Evolutionary conservation across 2,329 filamentous ascomycete genomes (phyloP), one percentile per base, ranked within the genome.

Genomic region (Blastomyces percursus): DNA sequence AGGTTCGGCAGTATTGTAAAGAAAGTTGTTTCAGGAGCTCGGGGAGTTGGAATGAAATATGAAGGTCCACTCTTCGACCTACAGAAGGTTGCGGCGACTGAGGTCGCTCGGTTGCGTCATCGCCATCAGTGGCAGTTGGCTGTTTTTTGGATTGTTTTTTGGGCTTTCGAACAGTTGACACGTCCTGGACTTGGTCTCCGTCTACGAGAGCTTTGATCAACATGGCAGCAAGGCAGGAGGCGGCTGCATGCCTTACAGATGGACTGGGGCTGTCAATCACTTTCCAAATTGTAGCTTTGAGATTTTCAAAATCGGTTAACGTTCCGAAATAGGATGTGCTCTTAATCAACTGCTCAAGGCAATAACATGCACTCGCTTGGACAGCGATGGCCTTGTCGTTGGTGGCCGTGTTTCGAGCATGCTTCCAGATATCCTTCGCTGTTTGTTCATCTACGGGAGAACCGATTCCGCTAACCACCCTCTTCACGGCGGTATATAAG

Each of bases 381-480:
- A 93, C 91, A 42, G 96, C 81, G 2, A 86, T 81, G 3, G 91
- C 89, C 75, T 94, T 97, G 74, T 99, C 95, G 64, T 81, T 82
- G 0, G 86, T 82, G 35, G 88, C 88, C 68, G 88, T 83, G 74
- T 82, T 90, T 66, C 94, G 86, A 32, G 86, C 88, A 73, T 93
- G 89, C 75, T 96, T 99, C 91, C 91, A 97, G 19, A 95, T 84
- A 73, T 96, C 92, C 70, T 91, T 86, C n/a, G 89, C 89, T 46
- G 92, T 81, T 61, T 79, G 80, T 74, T 99, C 94, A 69, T 99
- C 94, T 69, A 93, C 81, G 64, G 90, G 91, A 5, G 81, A 80
- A 62, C 84, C 83, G 35, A 96, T 84, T 74, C 92, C 93, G 63
- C 81, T 82, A 32, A 87, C 81, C 50, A 96, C 83, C 76, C 91